These are phyloP conservation scores for Exophiala lecanii-corni DNA, from an alignment of 2,329 filamentous ascomycete genomes.

Conservation along the genomic window DNA sequence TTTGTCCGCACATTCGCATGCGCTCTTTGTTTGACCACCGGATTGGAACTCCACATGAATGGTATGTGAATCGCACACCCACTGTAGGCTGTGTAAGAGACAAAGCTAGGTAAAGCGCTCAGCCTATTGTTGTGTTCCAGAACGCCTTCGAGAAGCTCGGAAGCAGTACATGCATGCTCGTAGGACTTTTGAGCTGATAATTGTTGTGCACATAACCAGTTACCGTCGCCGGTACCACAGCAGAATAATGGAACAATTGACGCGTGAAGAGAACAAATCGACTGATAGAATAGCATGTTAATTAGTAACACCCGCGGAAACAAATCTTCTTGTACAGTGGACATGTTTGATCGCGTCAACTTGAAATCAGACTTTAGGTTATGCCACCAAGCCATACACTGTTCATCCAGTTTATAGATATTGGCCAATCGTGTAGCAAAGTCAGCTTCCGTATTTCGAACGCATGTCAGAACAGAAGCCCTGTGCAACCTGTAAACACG, in stretches of 20 bases:
- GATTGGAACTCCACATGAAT: slow-evolving; percentile 13
- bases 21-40: background rate
- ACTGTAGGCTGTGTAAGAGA: slow-evolving; percentile 8
- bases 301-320: slow-evolving; percentile 5
- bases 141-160: slow-evolving; percentile 5
- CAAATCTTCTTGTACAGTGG: background rate
- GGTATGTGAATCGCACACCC: slow-evolving; percentile 11
- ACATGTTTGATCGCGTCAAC: slow-evolving; percentile 1
- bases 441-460: slow-evolving; percentile 3
- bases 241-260: slow-evolving; percentile 14
- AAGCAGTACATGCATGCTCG: slow-evolving; percentile 10
- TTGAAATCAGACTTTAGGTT: slow-evolving; percentile 3
- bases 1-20: slow-evolving; percentile 8
- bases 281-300: slow-evolving; percentile 11
- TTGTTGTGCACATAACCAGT: slow-evolving; percentile 8
- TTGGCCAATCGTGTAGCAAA: slow-evolving; percentile 3
- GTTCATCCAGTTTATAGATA: slow-evolving; percentile 7
- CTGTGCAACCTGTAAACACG: background rate
- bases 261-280: slow-evolving; percentile 10
- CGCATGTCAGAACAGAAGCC: slow-evolving; percentile 2
- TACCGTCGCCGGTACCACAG: slow-evolving; percentile 4
- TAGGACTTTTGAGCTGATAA: slow-evolving; percentile 10
- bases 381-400: slow-evolving; percentile 3
- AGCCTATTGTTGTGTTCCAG: background rate
- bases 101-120: slow-evolving; percentile 4